Percentiles rank a stretch among this genome's conserved stretches.
phyloP scores from a whole-genome alignment of 208 protist species.

The Acanthamoeba rhysodes region DNA sequence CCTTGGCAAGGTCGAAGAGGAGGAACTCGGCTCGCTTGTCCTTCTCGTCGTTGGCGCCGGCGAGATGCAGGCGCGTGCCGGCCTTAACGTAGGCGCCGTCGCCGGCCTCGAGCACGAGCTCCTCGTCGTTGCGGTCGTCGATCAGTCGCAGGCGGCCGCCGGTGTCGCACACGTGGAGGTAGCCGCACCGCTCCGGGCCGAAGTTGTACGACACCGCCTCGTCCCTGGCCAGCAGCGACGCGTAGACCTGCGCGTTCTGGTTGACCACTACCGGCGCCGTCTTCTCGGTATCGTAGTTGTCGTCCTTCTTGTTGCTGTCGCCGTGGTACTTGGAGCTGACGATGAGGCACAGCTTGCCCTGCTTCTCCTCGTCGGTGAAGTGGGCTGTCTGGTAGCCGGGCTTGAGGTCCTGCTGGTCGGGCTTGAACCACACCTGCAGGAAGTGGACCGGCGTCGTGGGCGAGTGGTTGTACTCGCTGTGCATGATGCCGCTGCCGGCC shows the following conservation, averaged over 20 bases:
- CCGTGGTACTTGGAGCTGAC: neutral
- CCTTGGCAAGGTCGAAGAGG: constrained; percentile 71
- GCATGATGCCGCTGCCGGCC: constrained; percentile 80
- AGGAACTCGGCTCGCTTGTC: constrained; percentile 73
- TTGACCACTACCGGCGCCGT: constrained; percentile 36
- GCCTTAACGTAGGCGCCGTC: constrained; percentile 58
- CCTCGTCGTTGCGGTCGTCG: neutral
- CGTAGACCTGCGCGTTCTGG: constrained; percentile 70
- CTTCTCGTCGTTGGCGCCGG: neutral
- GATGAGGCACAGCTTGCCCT: constrained; percentile 72
- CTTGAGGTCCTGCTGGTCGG: constrained; percentile 42
- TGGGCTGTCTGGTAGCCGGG: constrained; percentile 75
- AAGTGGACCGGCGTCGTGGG: constrained; percentile 68
- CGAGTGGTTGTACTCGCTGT: constrained; percentile 81
- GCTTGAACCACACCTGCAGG: constrained; percentile 83
- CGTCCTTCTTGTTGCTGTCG: neutral
- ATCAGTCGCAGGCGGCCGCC: neutral
- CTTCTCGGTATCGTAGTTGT: neutral
- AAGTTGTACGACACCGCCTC: constrained; percentile 46
- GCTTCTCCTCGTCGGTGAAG: constrained; percentile 76
- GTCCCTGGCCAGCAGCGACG: constrained; percentile 51
- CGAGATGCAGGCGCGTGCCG: neutral
- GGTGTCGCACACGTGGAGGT: constrained; percentile 54
- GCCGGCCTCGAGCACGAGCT: constrained; percentile 27
- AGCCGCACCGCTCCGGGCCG: constrained; percentile 21